Evolutionary conservation across 2,329 filamentous ascomycete genomes (phyloP).

Genomic region (Fusarium burgessii): DNA sequence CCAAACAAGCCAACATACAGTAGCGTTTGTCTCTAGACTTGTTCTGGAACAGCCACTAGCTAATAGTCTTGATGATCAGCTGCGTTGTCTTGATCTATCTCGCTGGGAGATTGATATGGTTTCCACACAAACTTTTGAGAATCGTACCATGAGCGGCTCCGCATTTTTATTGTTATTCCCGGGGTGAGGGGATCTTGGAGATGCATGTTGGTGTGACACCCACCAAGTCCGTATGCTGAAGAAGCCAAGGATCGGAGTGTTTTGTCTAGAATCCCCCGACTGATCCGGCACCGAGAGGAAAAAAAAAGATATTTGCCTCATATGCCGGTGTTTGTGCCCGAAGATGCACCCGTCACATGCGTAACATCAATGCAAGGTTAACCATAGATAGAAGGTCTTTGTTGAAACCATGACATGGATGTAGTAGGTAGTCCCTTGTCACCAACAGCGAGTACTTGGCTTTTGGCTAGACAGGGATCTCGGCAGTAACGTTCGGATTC

Average conservation of each 20-base stretch:
- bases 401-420: slow-evolving; percentile 9
- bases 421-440: background rate
- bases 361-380: slow-evolving; percentile 10
- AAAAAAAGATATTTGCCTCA: background rate
- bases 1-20: slow-evolving; percentile 18
- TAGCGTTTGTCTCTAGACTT: slow-evolving; percentile 1
- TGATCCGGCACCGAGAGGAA: background rate
- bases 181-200: background rate
- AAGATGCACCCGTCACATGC: slow-evolving; percentile 14
- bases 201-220: slow-evolving; percentile 3
- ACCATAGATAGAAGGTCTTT: slow-evolving; percentile 32
- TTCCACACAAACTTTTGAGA: background rate
- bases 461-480: slow-evolving; percentile 23
- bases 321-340: slow-evolving; percentile 14
- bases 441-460: slow-evolving; percentile 19
- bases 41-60: slow-evolving; percentile 12
- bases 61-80: too few species aligned
- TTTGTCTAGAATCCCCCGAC: slow-evolving; percentile 7
- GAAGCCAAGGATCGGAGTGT: slow-evolving; percentile 9
- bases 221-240: background rate
- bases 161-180: slow-evolving; percentile 25
- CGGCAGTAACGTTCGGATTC: background rate
- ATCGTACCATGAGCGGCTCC: slow-evolving; percentile 31
- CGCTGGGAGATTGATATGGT: too few species aligned
- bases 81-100: too few species aligned